Conservation (phyloP, 2,329 filamentous ascomycete genomes). For the Huntiella omanensis region DNA sequence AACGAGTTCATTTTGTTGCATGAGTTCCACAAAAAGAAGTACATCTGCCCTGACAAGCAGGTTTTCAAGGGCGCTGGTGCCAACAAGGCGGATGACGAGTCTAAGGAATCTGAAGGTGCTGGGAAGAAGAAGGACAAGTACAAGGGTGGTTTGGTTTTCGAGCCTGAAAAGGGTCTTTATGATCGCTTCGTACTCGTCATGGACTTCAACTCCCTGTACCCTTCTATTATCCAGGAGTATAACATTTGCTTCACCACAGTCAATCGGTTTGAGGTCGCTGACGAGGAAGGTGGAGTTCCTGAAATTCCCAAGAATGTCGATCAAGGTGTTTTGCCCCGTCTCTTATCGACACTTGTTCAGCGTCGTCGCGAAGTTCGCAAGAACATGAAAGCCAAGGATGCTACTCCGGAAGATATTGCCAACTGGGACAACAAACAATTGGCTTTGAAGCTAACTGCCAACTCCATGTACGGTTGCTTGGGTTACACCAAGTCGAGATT, state of each 20-base stretch:
- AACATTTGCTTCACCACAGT: conserved; percentile 99
- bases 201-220: conserved; percentile 99
- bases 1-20: conserved; percentile 99
- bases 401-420: conserved; percentile 68
- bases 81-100: conserved; percentile 7
- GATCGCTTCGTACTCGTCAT: conserved; percentile 98
- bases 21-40: conserved; percentile 91
- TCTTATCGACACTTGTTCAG: conserved; percentile 81
- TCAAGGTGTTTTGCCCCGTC: conserved; percentile 69
- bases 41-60: conserved; percentile 93
- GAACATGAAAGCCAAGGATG: conserved; percentile 85
- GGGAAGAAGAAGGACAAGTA: conserved; percentile 99
- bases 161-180: conserved; percentile 91
- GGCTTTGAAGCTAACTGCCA: conserved; percentile 90
- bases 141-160: conserved; percentile 95
- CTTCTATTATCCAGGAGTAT: conserved; percentile 96
- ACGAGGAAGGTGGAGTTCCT: conserved; percentile 75
- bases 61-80: conserved; percentile 42
- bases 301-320: conserved; percentile 64
- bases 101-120: conserved; percentile 40
- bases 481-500: conserved; percentile 95
- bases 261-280: conserved; percentile 49
- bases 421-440: conserved; percentile 98
- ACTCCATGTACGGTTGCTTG: conserved; percentile 98
- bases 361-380: conserved; percentile 84